Conservation (phyloP, 805 yeast species). For the Pichia eremophila region DNA sequence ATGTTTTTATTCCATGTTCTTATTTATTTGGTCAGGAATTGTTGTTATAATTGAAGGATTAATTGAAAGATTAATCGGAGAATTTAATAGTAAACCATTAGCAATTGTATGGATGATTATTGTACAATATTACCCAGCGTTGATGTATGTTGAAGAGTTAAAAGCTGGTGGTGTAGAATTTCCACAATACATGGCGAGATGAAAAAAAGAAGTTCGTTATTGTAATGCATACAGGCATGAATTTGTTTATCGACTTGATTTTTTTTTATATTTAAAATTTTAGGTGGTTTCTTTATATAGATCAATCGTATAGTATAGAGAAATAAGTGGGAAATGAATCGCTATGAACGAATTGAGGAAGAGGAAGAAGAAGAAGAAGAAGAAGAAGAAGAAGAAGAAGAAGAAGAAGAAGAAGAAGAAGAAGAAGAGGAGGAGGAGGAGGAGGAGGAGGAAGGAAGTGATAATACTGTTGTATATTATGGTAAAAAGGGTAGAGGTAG, state of each 20-base stretch:
- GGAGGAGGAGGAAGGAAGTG: no score
- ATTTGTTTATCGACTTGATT: no score
- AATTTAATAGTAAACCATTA: not conserved
- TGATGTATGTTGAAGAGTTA: slow-evolving; percentile 1
- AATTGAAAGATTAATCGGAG: not conserved
- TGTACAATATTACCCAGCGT: not conserved
- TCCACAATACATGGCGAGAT: not conserved
- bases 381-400: not conserved
- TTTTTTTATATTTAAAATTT: no score
- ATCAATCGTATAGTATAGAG: not conserved
- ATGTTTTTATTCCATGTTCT: not conserved
- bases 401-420: no score
- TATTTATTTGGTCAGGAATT: slow-evolving; percentile 1
- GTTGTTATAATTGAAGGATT: not conserved
- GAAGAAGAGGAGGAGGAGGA: no score
- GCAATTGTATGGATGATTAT: not conserved
- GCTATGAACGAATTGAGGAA: not conserved
- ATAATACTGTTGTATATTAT: no score
- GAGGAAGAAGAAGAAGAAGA: not conserved
- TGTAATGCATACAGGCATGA: no score
- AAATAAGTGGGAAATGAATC: no score
- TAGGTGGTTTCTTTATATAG: no score
- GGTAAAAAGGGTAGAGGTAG: no score
- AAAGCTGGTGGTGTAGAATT: not conserved
- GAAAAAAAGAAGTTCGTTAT: no score